Base-by-base conservation (phyloP, 176 grass and related monocot genomes). In the Raddia guianensis region DNA sequence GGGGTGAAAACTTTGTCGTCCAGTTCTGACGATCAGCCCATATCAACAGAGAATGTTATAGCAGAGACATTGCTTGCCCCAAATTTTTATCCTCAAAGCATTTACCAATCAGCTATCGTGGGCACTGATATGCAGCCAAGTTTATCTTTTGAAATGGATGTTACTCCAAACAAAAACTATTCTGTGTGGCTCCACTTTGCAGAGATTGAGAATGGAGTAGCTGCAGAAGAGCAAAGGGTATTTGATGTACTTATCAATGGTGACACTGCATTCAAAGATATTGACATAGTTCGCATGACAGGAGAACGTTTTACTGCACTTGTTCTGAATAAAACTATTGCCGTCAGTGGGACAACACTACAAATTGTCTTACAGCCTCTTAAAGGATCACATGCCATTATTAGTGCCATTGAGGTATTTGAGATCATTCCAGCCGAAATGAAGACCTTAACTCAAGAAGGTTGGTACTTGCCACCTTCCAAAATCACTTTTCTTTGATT, bases 131-230 rank as follows among this genome's bases (percentile, higher is more conserved):
- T 58, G 74, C 88, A 99, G 52, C 82, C 96, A 3, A 74, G 70
- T 53, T 80, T 99, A 64, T 84, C 88, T 49, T 95, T 95, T 58
- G 88, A 95, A 86, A 91, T 99, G 75, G 93, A 99, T 77, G 92
- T 95, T 14, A 90, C 94, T 49, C 96, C 96, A 8, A 99, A 93
- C 64, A 99, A 91, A 70, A 99, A 99, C 74, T 99, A 99, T 79
- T 99, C 92, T 49, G 81, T 99, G 54, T 99, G 96, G 96, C 84
- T 99, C 82, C 96, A 99, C 60, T 95, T 99, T 88, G 90, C 93
- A 14, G 96, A 99, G 80, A 99, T 99, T 80, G 90, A 99, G 55
- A 61, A 76, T 53, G 86, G 76, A 49, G 80, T 99, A 85, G 93
- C 82, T 78, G 82, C 74, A 32, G 84, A 93, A 89, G 83, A 90